Conservation (phyloP, 2,329 filamentous ascomycete species). For the Madurella mycetomatis region DNA sequence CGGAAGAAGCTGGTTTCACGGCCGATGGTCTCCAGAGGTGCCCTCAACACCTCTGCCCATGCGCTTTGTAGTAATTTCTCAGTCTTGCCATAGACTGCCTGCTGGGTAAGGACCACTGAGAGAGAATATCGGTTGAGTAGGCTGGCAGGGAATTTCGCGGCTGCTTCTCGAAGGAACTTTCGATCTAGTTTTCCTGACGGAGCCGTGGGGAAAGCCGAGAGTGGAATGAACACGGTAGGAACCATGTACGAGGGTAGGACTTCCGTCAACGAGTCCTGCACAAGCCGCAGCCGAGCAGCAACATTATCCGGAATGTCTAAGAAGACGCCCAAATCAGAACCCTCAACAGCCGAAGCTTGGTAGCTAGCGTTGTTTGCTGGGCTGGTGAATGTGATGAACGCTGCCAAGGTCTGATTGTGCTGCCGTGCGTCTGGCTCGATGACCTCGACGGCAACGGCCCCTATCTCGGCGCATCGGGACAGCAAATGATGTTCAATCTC, state of each 20-base stretch:
- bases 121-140: no score
- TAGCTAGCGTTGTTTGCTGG: no score
- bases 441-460: neutral
- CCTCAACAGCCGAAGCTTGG: no score
- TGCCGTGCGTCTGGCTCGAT: neutral
- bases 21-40: neutral
- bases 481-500: conserved; percentile 13
- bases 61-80: neutral
- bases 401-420: neutral
- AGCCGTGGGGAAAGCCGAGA: conserved; percentile 22
- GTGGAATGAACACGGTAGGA: conserved; percentile 21
- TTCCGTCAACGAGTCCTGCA: neutral
- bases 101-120: neutral
- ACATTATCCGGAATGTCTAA: neutral
- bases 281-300: neutral
- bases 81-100: neutral
- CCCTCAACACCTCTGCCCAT: conserved; percentile 9
- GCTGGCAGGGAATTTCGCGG: neutral
- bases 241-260: conserved; percentile 17
- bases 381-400: neutral
- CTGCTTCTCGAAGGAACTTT: neutral
- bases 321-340: neutral
- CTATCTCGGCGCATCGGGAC: conserved; percentile 21
- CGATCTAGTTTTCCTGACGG: conserved; percentile 16
- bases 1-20: conserved; percentile 30